Evolutionary conservation across 768 basidiomycete genomes (phyloP).

Genomic region (Hericium rajendrae): DNA sequence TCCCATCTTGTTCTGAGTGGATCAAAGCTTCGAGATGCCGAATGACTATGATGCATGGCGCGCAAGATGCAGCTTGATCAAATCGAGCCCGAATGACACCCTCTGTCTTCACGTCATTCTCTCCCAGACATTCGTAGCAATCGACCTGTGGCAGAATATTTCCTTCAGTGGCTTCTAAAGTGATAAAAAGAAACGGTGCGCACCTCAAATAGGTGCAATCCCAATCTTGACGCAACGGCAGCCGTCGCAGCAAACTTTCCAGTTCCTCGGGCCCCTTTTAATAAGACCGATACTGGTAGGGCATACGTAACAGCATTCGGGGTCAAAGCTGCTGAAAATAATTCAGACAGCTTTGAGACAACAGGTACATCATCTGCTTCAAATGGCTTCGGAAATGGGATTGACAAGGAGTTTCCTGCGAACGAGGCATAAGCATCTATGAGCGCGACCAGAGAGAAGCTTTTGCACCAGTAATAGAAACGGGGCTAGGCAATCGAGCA

Average conservation of each 20-base stretch:
- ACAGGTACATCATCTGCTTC: constrained; percentile 18
- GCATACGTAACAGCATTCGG: constrained; percentile 48
- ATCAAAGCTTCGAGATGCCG: constrained; percentile 74
- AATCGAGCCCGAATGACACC: constrained; percentile 62
- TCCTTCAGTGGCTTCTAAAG: neutral
- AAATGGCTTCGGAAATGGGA: no score
- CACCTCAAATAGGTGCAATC: constrained; percentile 77
- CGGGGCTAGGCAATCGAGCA: constrained; percentile 43
- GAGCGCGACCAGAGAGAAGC: no score
- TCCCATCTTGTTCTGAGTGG: constrained; percentile 27
- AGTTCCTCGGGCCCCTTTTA: constrained; percentile 71
- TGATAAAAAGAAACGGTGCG: neutral
- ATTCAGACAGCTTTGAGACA: constrained; percentile 39
- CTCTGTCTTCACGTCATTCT: constrained; percentile 68
- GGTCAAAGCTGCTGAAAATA: constrained; percentile 51
- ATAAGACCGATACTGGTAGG: constrained; percentile 58
- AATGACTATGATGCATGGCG: constrained; percentile 79
- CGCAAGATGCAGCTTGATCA: constrained; percentile 66
- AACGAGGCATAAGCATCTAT: no score
- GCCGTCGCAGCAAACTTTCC: constrained; percentile 69
- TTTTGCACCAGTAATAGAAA: constrained; percentile 4
- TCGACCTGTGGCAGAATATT: constrained; percentile 47
- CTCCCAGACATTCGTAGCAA: constrained; percentile 76
- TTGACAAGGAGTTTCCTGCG: no score
- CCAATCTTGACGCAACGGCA: constrained; percentile 49